A percentile compares a stretch with the other conserved stretches of the same genome.
Conservation (phyloP, 1,139 yeast genomes). For the Yamadazyma diospyri region DNA sequence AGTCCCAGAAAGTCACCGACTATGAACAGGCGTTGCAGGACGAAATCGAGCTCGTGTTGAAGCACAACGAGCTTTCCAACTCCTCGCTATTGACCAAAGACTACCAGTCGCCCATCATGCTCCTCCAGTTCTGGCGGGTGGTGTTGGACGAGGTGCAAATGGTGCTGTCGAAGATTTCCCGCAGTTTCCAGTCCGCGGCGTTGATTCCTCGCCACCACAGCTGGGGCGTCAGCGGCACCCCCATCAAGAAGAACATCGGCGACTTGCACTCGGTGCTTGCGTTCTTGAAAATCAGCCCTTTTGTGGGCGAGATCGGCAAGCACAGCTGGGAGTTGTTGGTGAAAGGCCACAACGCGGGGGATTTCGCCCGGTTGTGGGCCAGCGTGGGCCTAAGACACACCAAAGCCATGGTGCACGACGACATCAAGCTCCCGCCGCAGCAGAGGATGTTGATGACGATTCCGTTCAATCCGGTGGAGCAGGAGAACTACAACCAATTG, state of each 20-base stretch:
- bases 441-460: slow-evolving; percentile 61
- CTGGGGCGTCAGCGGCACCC: slow-evolving; percentile 98
- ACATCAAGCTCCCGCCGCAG: slow-evolving; percentile 77
- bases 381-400: slow-evolving; percentile 71
- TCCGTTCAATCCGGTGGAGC: slow-evolving; percentile 79
- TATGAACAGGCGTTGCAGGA: slow-evolving; percentile 36
- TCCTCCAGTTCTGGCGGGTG: slow-evolving; percentile 86
- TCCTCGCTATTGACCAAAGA: slow-evolving; percentile 25
- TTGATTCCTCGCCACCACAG: slow-evolving; percentile 81
- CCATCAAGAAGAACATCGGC: slow-evolving; percentile 60
- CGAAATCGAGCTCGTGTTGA: slow-evolving; percentile 31
- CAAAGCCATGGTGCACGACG: slow-evolving; percentile 74
- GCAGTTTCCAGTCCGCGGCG: slow-evolving; percentile 78
- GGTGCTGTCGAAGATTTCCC: slow-evolving; percentile 71
- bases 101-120: slow-evolving; percentile 77
- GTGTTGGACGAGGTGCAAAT: slow-evolving; percentile 92
- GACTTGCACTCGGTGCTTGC: slow-evolving; percentile 71
- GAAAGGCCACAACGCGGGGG: slow-evolving; percentile 23
- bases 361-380: slow-evolving; percentile 47
- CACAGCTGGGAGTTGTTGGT: slow-evolving; percentile 33
- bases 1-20: slow-evolving; percentile 26
- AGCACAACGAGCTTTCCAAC: slow-evolving; percentile 27
- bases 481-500: slow-evolving; percentile 70
- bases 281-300: slow-evolving; percentile 68
- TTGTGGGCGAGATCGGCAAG: slow-evolving; percentile 39